These are phyloP conservation scores for Pseudozyma sp. DNA, from an alignment of 1,284 basidiomycete genomes.

Conservation along the genomic window DNA sequence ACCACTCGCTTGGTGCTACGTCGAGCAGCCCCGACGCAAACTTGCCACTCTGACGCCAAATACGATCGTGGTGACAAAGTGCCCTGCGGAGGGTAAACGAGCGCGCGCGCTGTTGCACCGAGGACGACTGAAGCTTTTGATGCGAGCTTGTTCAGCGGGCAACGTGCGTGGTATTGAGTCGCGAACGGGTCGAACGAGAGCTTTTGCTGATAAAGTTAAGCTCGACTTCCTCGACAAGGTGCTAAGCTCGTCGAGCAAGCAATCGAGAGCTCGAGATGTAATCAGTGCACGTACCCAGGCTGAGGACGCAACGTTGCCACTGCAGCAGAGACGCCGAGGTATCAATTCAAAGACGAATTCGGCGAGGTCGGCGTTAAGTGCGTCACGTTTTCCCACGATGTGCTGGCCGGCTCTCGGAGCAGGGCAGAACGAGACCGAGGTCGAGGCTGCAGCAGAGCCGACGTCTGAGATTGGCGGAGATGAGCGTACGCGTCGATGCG, in stretches of 20 bases:
- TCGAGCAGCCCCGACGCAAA: conserved; percentile 14
- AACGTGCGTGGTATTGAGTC: conserved; percentile 6
- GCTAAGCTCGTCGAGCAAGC: conserved; percentile 9
- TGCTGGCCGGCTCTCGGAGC: conserved; percentile 20
- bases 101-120: conserved; percentile 1
- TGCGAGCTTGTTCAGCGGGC: background rate
- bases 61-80: conserved; percentile 9
- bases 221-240: conserved; percentile 12
- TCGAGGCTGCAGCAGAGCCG: background rate
- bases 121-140: conserved; percentile 8
- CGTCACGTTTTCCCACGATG: conserved; percentile 27
- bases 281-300: background rate
- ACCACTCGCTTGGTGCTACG: conserved; percentile 39
- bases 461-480: background rate
- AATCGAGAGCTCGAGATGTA: conserved; percentile 22
- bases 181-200: conserved; percentile 13
- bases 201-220: conserved; percentile 25
- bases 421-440: conserved; percentile 12
- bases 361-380: conserved; percentile 18
- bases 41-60: conserved; percentile 8
- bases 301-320: background rate
- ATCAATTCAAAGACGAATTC: background rate
- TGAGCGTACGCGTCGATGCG: background rate
- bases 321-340: conserved; percentile 7
- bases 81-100: background rate